phyloP scores from a whole-genome alignment of 805 yeast genomes.

The Vanderwaltozyma tropicalis region DNA sequence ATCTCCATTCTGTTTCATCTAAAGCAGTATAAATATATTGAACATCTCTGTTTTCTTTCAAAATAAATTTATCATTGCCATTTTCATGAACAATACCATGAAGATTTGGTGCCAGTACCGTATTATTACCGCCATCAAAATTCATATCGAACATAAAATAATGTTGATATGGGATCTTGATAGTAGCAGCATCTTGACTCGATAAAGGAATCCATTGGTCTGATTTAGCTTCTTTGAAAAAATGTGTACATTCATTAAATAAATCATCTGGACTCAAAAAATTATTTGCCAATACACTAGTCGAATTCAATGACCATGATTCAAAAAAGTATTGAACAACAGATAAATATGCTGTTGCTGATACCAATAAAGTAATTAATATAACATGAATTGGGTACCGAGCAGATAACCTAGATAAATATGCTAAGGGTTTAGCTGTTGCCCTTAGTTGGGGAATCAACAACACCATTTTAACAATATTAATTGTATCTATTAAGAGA shows the following conservation, averaged over 20 bases:
- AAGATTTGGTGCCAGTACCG: slow-evolving; percentile 11
- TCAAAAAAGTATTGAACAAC: slow-evolving; percentile 55
- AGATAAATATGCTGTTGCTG: slow-evolving; percentile 71
- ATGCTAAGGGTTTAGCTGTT: slow-evolving; percentile 27
- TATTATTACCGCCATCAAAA: slow-evolving; percentile 10
- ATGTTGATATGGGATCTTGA: slow-evolving; percentile 13
- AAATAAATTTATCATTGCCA: slow-evolving; percentile 14
- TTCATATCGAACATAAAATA: slow-evolving; percentile 22
- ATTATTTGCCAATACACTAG: slow-evolving; percentile 7
- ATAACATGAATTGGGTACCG: slow-evolving; percentile 84
- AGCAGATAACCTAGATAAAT: slow-evolving; percentile 47
- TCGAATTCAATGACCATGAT: slow-evolving; percentile 28
- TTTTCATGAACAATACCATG: slow-evolving; percentile 22
- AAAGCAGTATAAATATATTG: slow-evolving; percentile 15
- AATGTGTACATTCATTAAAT: slow-evolving; percentile 20
- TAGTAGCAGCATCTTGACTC: slow-evolving; percentile 10
- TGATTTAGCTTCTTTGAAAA: slow-evolving; percentile 10
- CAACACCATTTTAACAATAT: neutral
- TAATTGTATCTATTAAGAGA: neutral
- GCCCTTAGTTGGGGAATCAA: neutral
- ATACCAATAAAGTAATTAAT: slow-evolving; percentile 57
- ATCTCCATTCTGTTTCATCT: slow-evolving; percentile 50
- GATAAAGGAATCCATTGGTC: slow-evolving; percentile 17
- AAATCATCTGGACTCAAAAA: slow-evolving; percentile 10
- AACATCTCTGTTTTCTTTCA: slow-evolving; percentile 15